These are phyloP conservation scores for Musa acuminata DNA, from an alignment of 176 grass and related monocot species.

Conservation along the genomic window DNA sequence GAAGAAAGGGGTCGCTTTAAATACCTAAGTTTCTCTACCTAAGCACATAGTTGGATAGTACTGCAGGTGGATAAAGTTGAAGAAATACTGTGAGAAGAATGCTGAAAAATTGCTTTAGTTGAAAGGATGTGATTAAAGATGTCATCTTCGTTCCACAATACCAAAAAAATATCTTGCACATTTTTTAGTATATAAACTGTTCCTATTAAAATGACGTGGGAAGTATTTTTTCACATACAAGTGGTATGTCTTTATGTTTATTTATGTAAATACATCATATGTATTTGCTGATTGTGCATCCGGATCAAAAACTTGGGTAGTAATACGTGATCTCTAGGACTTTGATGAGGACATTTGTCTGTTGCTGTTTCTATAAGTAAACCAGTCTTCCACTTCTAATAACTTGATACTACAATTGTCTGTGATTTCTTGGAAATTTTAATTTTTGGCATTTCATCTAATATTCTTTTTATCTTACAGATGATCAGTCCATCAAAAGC, in stretches of 20 bases:
- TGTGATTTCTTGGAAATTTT: background rate
- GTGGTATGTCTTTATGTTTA: background rate
- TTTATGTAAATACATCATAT: background rate
- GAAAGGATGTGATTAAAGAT: no score
- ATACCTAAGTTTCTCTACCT: background rate
- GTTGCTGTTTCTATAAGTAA: no score
- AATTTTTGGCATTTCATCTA: background rate
- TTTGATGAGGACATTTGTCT: no score
- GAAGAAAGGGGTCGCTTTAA: no score
- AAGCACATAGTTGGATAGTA: background rate
- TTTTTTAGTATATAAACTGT: no score
- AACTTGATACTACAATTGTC: background rate
- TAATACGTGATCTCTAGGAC: background rate
- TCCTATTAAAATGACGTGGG: no score
- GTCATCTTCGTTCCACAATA: no score
- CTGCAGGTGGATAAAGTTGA: background rate
- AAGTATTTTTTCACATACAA: no score
- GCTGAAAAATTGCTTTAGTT: background rate
- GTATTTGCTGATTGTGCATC: background rate
- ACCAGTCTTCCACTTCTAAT: no score
- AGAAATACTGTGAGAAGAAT: background rate
- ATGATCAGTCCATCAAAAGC: background rate
- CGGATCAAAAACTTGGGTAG: background rate
- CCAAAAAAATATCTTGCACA: no score
- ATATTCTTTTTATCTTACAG: background rate